phyloP scores from a whole-genome alignment of 2,329 filamentous ascomycete genomes.

The Penicillium sp. region DNA sequence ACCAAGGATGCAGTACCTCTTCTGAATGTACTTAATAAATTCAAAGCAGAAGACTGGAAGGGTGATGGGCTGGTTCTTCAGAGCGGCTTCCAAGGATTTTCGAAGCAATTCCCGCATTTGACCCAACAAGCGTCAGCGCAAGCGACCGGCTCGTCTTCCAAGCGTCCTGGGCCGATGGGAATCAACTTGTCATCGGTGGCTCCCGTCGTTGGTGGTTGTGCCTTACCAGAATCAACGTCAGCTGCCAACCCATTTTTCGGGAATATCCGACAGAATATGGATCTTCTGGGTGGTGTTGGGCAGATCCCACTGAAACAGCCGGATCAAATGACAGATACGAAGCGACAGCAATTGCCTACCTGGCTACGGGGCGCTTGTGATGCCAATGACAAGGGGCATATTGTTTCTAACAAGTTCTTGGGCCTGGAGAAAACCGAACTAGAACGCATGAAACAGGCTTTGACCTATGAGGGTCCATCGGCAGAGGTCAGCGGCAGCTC shows the following conservation, averaged over 20 bases:
- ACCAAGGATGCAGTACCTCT: conserved; percentile 78
- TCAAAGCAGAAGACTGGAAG: conserved; percentile 77
- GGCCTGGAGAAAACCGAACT: conserved; percentile 83
- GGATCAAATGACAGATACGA: conserved; percentile 48
- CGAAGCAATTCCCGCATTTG: conserved; percentile 62
- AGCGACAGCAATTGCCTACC: conserved; percentile 61
- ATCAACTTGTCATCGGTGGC: conserved; percentile 59
- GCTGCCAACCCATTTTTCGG: conserved; percentile 87
- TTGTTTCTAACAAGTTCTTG: conserved; percentile 80
- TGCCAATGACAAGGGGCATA: conserved; percentile 71
- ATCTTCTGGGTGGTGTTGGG: conserved; percentile 88
- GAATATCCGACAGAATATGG: conserved; percentile 96
- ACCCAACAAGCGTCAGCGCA: conserved; percentile 26
- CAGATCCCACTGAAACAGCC: conserved; percentile 68
- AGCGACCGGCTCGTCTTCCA: conserved; percentile 36
- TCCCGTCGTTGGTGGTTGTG: conserved; percentile 86
- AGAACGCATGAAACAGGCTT: conserved; percentile 84
- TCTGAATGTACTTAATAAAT: conserved; percentile 90
- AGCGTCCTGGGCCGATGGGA: conserved; percentile 55
- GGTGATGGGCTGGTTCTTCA: conserved; percentile 74
- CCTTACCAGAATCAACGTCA: conserved; percentile 67
- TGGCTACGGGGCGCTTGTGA: conserved; percentile 76
- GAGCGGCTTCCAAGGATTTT: conserved; percentile 79
- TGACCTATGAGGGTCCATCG: conserved; percentile 60
- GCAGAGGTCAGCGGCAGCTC: conserved; percentile 42